A percentile compares a stretch with the other conserved stretches of the same genome.
phyloP scores from a whole-genome alignment of 2,329 filamentous ascomycete species.

The Paracoccidioides lutzii region DNA sequence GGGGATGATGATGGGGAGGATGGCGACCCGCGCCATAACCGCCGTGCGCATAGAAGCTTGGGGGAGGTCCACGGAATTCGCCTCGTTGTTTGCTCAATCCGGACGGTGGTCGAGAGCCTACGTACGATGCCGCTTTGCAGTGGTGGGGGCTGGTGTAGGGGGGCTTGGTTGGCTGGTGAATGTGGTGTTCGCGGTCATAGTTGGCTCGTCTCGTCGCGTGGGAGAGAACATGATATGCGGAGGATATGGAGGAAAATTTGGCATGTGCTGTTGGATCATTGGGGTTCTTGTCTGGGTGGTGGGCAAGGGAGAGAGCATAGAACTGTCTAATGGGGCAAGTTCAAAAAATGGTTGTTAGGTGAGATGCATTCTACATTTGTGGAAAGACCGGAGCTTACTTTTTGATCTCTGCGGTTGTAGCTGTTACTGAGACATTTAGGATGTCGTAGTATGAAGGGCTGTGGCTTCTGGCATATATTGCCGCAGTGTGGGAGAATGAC shows the following conservation, averaged over 20 bases:
- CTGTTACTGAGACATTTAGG: constrained; percentile 56
- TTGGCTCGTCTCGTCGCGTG: constrained; percentile 58
- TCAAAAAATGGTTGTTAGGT: not conserved
- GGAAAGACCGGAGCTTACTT: constrained; percentile 41
- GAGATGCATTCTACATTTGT: too few relatives aligned
- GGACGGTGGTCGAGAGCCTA: constrained; percentile 56
- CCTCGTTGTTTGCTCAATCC: constrained; percentile 66
- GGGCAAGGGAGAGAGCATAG: constrained; percentile 77
- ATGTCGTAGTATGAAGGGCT: constrained; percentile 65
- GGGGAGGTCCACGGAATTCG: constrained; percentile 72
- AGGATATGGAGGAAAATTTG: constrained; percentile 70
- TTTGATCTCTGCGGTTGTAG: constrained; percentile 68
- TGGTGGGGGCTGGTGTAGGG: constrained; percentile 20
- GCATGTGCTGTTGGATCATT: constrained; percentile 56
- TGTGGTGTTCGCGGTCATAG: constrained; percentile 56
- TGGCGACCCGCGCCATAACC: constrained; percentile 49
- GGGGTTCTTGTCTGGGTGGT: constrained; percentile 88
- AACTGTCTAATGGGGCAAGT: constrained; percentile 42
- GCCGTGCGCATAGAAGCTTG: constrained; percentile 72
- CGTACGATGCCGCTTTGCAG: constrained; percentile 41
- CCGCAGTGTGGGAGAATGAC: constrained; percentile 35
- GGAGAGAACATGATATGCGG: constrained; percentile 69
- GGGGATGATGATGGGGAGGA: not conserved
- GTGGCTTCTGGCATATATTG: constrained; percentile 17
- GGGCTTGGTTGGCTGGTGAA: constrained; percentile 19